phyloP scores from a whole-genome alignment of 2,329 filamentous ascomycete species.

The Elsinoe perseae region DNA sequence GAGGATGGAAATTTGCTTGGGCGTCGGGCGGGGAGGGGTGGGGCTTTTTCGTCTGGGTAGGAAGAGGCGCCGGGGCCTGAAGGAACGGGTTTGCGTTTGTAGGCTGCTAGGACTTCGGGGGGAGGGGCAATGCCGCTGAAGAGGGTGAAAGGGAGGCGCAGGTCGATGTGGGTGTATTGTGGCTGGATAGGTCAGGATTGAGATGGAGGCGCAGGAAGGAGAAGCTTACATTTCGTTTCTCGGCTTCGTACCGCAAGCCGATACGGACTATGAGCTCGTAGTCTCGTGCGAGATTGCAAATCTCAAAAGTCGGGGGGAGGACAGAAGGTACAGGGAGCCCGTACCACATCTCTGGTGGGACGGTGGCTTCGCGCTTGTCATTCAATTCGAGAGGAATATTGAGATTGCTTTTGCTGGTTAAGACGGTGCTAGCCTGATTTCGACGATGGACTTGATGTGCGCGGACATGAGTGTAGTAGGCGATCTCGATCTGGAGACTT shows the following conservation, averaged over 20 bases:
- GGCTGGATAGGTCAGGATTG: slow-evolving; percentile 20
- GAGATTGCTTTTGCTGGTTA: slow-evolving; percentile 65
- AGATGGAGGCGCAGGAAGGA: neutral
- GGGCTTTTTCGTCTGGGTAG: slow-evolving; percentile 15
- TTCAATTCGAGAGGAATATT: slow-evolving; percentile 58
- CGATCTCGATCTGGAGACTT: slow-evolving; percentile 71
- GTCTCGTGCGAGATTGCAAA: slow-evolving; percentile 74
- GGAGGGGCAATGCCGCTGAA: slow-evolving; percentile 85
- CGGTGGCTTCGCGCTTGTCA: slow-evolving; percentile 38
- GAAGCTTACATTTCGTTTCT: slow-evolving; percentile 6
- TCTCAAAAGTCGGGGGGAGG: slow-evolving; percentile 75
- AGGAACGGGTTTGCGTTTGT: slow-evolving; percentile 30
- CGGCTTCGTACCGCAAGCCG: slow-evolving; percentile 59
- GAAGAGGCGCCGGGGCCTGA: slow-evolving; percentile 23
- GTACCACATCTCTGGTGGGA: slow-evolving; percentile 64
- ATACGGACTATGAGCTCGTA: slow-evolving; percentile 81
- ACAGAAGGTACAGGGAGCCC: slow-evolving; percentile 68
- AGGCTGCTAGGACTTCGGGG: slow-evolving; percentile 62
- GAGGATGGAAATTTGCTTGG: neutral
- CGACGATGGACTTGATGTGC: slow-evolving; percentile 66
- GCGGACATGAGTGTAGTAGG: slow-evolving; percentile 70
- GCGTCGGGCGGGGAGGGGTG: slow-evolving; percentile 9
- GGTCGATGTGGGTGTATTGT: slow-evolving; percentile 68
- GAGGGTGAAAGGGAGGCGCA: slow-evolving; percentile 71
- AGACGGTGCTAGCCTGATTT: slow-evolving; percentile 67